phyloP scores from a whole-genome alignment of 768 basidiomycete genomes.

The Russula griseocarnosa region DNA sequence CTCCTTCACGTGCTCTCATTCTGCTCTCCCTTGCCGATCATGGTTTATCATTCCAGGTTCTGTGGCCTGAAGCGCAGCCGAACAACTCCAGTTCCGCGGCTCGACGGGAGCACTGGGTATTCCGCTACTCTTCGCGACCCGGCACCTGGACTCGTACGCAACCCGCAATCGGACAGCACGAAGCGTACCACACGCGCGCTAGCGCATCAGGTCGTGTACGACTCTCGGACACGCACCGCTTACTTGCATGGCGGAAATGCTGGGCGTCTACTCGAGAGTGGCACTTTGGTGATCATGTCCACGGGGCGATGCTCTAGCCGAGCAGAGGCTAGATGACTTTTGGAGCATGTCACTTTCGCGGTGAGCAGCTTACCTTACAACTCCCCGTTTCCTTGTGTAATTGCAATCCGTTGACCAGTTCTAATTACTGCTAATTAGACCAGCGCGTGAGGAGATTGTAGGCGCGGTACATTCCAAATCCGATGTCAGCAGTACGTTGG shows the following conservation, averaged over 20 bases:
- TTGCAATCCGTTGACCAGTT: neutral
- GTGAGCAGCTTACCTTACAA: constrained; percentile 41
- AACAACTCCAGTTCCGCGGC: constrained; percentile 40
- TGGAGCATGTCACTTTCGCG: constrained; percentile 70
- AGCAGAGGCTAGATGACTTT: constrained; percentile 60
- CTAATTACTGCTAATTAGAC: constrained; percentile 39
- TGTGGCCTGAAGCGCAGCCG: constrained; percentile 53
- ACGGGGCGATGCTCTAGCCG: constrained; percentile 20
- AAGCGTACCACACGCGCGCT: constrained; percentile 52
- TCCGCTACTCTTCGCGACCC: constrained; percentile 54
- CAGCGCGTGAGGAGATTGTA: constrained; percentile 57
- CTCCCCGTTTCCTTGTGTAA: neutral
- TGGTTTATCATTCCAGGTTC: constrained; percentile 41
- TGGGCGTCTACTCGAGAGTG: constrained; percentile 38
- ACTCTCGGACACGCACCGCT: constrained; percentile 49
- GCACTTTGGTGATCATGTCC: constrained; percentile 21
- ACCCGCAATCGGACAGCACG: neutral
- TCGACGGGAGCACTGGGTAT: constrained; percentile 64
- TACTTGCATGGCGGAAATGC: constrained; percentile 79
- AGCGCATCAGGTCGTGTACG: constrained; percentile 80
- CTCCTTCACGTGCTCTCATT: constrained; percentile 15
- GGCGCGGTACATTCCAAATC: constrained; percentile 58
- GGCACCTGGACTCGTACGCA: constrained; percentile 54
- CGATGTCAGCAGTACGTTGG: constrained; percentile 64
- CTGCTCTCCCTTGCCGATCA: neutral